phyloP scores from a whole-genome alignment of 345 rosid species.

The Eucalyptus dawsonii region DNA sequence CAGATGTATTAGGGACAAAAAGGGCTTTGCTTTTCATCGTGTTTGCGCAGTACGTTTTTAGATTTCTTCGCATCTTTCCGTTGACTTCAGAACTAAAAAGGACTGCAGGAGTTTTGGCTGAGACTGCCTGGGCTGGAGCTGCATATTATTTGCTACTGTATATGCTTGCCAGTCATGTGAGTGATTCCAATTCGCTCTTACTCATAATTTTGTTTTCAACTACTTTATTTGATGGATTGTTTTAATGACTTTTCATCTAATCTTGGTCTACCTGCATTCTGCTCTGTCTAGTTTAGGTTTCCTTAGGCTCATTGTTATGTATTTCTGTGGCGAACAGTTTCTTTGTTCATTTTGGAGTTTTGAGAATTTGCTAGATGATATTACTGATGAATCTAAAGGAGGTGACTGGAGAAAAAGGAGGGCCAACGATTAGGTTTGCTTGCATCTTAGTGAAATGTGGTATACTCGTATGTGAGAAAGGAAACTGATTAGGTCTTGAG shows the following conservation, averaged over 20 bases:
- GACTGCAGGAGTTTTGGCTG: constrained; percentile 91
- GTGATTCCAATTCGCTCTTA: neutral
- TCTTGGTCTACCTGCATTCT: neutral
- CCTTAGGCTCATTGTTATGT: neutral
- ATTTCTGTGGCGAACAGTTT: neutral
- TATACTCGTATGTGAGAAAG: neutral
- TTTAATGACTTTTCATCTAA: neutral
- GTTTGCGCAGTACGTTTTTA: constrained; percentile 63
- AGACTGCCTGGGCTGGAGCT: constrained; percentile 99
- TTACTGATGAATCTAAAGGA: neutral
- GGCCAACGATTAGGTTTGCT: neutral
- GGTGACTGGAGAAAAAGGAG: neutral
- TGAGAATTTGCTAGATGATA: neutral
- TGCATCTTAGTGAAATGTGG: neutral
- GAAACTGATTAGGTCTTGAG: neutral
- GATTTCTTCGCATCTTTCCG: constrained; percentile 61
- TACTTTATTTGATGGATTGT: neutral
- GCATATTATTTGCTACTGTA: constrained; percentile 82
- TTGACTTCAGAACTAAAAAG: constrained; percentile 84
- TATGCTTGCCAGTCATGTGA: constrained; percentile 99
- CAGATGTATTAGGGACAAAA: constrained; percentile 66
- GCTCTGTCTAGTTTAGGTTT: neutral
- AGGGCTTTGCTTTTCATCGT: constrained; percentile 57
- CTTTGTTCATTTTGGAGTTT: neutral
- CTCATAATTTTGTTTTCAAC: neutral